Percentiles rank a stretch among this genome's conserved stretches.
Conservation (phyloP, 805 yeast genomes). For the Wickerhamiella qilinensis region DNA sequence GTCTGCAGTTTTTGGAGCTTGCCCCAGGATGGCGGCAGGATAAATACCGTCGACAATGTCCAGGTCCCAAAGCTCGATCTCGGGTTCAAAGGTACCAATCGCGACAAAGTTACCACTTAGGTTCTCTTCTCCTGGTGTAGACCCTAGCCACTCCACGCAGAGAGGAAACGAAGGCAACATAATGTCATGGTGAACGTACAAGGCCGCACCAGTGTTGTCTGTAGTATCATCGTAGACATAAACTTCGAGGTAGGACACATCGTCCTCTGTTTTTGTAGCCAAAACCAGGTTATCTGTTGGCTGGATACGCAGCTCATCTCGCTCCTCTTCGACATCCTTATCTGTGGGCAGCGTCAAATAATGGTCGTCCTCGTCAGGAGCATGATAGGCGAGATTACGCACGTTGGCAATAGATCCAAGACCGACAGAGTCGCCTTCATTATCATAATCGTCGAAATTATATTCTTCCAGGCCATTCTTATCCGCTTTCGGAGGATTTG, state of each 20-base stretch:
- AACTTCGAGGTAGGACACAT: constrained; percentile 77
- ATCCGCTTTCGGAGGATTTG: neutral
- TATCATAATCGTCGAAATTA: constrained; percentile 22
- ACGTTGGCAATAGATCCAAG: constrained; percentile 28
- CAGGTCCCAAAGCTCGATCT: constrained; percentile 91
- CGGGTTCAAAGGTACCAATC: constrained; percentile 92
- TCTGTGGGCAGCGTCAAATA: constrained; percentile 37
- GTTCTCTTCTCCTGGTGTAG: constrained; percentile 34
- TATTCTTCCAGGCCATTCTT: constrained; percentile 35
- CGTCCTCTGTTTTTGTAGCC: constrained; percentile 93
- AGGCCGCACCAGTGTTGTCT: constrained; percentile 40
- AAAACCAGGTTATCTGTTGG: constrained; percentile 82
- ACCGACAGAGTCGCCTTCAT: constrained; percentile 34
- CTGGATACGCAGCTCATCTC: constrained; percentile 67
- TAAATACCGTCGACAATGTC: constrained; percentile 86
- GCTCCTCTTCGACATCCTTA: constrained; percentile 56
- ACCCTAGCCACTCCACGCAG: constrained; percentile 90
- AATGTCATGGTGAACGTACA: constrained; percentile 90
- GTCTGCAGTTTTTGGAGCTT: constrained; percentile 32
- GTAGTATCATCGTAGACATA: constrained; percentile 90
- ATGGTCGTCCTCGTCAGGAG: constrained; percentile 35
- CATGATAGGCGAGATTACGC: constrained; percentile 26
- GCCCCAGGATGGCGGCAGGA: constrained; percentile 88
- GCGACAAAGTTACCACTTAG: constrained; percentile 82
- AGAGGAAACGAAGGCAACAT: constrained; percentile 96